A percentile compares a stretch with the other conserved stretches of the same genome.
phyloP scores from a whole-genome alignment of 768 basidiomycete species.

The Rhizopogon vinicolor region DNA sequence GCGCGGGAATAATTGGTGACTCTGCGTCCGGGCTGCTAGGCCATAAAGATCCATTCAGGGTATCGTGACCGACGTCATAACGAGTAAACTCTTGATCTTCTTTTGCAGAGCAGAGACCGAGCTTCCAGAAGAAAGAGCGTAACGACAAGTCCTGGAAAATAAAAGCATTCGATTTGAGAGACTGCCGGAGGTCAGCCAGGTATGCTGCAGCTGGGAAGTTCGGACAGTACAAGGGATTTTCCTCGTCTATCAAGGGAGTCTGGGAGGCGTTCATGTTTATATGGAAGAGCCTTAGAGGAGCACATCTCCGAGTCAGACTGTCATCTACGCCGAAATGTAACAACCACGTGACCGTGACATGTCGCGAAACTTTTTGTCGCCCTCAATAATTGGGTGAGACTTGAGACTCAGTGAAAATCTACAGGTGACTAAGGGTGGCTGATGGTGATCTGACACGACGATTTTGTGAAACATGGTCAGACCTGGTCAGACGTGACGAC shows the following conservation, averaged over 20 bases:
- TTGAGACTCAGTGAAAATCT: no score
- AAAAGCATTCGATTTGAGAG: constrained; percentile 14
- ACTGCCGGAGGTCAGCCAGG: constrained; percentile 39
- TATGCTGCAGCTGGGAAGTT: constrained; percentile 41
- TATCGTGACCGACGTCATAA: background rate
- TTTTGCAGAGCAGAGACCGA: background rate
- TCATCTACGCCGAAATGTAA: background rate
- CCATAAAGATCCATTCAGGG: background rate
- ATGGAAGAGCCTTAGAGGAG: background rate
- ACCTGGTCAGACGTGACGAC: no score
- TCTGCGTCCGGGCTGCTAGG: background rate
- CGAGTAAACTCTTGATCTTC: background rate
- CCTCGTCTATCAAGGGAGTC: constrained; percentile 39
- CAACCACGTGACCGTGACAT: background rate
- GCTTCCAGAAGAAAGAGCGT: constrained; percentile 3
- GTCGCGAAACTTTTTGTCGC: no score
- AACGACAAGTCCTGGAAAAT: constrained; percentile 3
- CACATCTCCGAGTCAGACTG: background rate
- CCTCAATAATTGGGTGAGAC: no score
- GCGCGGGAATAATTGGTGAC: background rate
- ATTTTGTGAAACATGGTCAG: no score
- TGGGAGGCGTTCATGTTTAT: constrained; percentile 5
- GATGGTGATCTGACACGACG: no score
- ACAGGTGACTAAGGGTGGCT: no score
- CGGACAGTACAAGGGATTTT: constrained; percentile 59